Percentiles rank a stretch among this genome's conserved stretches.
These are phyloP conservation scores for Rhododendron vialii DNA, from an alignment of 148 eudicot genomes.

Conservation along the genomic window DNA sequence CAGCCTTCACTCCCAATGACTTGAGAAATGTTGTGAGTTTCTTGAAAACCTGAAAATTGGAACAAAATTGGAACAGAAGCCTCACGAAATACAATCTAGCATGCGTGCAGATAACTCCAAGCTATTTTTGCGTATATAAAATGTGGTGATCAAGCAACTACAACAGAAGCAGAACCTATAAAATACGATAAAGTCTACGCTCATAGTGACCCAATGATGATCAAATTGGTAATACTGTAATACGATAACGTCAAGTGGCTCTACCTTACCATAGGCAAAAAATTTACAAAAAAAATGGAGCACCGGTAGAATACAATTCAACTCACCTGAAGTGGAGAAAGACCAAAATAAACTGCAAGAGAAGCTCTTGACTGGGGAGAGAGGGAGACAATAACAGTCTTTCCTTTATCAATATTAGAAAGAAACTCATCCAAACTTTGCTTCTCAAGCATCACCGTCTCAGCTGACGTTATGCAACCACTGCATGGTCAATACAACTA, in stretches of 20 bases:
- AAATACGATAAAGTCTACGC: background rate
- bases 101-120: background rate
- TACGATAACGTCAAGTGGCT: background rate
- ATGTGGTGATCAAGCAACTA: background rate
- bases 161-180: background rate
- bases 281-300: background rate
- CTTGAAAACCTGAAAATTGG: constrained; percentile 55
- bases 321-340: constrained; percentile 79
- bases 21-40: constrained; percentile 91
- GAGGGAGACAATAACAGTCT: constrained; percentile 74
- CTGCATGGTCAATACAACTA: constrained; percentile 41
- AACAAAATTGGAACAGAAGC: constrained; percentile 8
- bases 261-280: constrained; percentile 1
- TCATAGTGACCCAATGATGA: background rate
- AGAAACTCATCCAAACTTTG: constrained; percentile 93
- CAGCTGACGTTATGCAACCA: constrained; percentile 96
- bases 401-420: constrained; percentile 61
- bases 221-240: background rate
- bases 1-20: constrained; percentile 86
- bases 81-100: background rate
- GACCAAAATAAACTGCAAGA: constrained; percentile 80
- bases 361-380: constrained; percentile 98
- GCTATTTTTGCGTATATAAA: background rate
- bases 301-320: background rate
- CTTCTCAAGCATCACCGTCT: constrained; percentile 98